phyloP scores from a whole-genome alignment of 2,329 filamentous ascomycete species.

The Claviceps pazoutovae region DNA sequence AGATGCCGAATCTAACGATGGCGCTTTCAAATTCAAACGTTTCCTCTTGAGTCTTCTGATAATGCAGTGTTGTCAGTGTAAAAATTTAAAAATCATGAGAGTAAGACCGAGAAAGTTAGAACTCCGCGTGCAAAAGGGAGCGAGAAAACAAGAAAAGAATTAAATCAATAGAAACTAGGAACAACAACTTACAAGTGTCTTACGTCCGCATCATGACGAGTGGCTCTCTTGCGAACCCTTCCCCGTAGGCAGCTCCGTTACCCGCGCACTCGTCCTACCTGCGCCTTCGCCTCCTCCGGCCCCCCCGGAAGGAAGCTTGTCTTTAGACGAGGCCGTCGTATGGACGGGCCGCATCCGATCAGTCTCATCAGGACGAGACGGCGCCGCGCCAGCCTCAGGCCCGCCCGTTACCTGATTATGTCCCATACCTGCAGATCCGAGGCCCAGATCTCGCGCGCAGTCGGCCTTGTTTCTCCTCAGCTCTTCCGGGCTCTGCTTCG shows the following conservation, averaged over 20 bases:
- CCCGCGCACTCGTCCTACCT: constrained; percentile 15
- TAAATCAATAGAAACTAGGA: not conserved
- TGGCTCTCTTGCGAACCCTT: not conserved
- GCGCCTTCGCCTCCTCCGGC: constrained; percentile 19
- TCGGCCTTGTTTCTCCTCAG: constrained; percentile 10
- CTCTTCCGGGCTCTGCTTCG: constrained; percentile 7
- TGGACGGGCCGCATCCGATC: constrained; percentile 9
- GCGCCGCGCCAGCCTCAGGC: constrained; percentile 11
- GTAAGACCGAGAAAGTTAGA: no score
- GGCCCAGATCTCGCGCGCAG: constrained; percentile 18
- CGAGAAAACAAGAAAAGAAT: not conserved
- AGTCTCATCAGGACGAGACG: constrained; percentile 3
- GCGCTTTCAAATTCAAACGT: no score
- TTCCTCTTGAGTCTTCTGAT: no score
- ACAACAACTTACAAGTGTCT: no score
- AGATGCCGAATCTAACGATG: no score
- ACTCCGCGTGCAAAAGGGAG: no score
- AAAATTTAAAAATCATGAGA: no score
- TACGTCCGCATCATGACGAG: no score
- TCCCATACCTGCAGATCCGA: constrained; percentile 19
- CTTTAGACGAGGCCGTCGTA: constrained; percentile 12
- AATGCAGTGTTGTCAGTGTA: no score
- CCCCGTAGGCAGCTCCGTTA: constrained; percentile 13
- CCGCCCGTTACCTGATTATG: constrained; percentile 17
- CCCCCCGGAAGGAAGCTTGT: constrained; percentile 20